A percentile compares a stretch with the other conserved stretches of the same genome.
These are phyloP conservation scores for Antrodiella citrinella DNA, from an alignment of 768 basidiomycete genomes.

Conservation along the genomic window DNA sequence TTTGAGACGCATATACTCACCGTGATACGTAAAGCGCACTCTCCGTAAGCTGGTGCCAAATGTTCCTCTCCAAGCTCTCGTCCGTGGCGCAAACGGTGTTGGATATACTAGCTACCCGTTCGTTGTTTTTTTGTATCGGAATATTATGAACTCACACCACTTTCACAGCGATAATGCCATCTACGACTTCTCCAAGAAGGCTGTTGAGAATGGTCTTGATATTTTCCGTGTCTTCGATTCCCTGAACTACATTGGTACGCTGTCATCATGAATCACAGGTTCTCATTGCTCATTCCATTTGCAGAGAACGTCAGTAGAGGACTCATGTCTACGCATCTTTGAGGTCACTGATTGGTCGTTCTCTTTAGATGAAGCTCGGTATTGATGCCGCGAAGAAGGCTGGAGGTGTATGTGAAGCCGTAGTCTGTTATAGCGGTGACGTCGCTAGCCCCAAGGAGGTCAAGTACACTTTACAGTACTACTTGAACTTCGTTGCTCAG, in stretches of 20 bases:
- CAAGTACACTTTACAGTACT: constrained; percentile 97
- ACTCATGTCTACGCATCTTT: too few species aligned
- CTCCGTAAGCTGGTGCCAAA: constrained; percentile 95
- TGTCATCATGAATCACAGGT: neutral
- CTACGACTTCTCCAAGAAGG: constrained; percentile 99
- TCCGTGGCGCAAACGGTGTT: constrained; percentile 98
- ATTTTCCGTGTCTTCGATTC: constrained; percentile 99
- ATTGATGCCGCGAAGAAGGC: constrained; percentile 99
- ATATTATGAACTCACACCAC: neutral
- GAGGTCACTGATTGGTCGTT: neutral
- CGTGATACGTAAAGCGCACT: constrained; percentile 50
- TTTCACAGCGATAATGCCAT: constrained; percentile 86
- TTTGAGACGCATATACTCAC: neutral
- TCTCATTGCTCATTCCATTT: neutral
- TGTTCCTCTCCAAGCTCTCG: constrained; percentile 96
- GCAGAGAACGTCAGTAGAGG: constrained; percentile 66
- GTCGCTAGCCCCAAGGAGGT: constrained; percentile 90
- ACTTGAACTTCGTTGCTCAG: constrained; percentile 90
- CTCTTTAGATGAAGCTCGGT: constrained; percentile 81
- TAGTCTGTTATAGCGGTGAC: constrained; percentile 98
- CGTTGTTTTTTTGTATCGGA: constrained; percentile 25
- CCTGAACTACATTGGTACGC: constrained; percentile 92
- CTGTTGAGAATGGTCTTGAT: constrained; percentile 98
- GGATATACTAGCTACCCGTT: constrained; percentile 98
- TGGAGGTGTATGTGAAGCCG: constrained; percentile 95